A percentile compares a stretch with the other conserved stretches of the same genome.
These are phyloP conservation scores for Mycosphaerella sp. DNA, from an alignment of 2,329 filamentous ascomycete species.

Conservation along the genomic window DNA sequence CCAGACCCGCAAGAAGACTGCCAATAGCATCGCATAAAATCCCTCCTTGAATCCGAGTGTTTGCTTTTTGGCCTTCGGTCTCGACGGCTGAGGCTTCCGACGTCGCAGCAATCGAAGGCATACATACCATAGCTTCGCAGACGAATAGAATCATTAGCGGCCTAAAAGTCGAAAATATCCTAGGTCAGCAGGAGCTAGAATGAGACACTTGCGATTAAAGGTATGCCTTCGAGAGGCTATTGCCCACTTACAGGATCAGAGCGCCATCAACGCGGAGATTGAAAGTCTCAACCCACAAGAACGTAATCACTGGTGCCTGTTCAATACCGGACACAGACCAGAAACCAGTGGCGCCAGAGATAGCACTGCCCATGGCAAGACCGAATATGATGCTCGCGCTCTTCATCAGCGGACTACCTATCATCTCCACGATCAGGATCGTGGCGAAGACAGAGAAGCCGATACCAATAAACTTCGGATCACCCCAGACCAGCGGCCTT, in stretches of 20 bases:
- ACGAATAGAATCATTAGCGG: conserved; percentile 21
- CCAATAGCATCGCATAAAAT: conserved; percentile 20
- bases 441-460: conserved; percentile 22
- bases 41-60: conserved; percentile 22
- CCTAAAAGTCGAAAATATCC: too few species aligned
- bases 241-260: conserved; percentile 5
- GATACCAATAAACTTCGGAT: conserved; percentile 19
- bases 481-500: conserved; percentile 18
- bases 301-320: conserved; percentile 17
- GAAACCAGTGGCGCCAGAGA: conserved; percentile 20
- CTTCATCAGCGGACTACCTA: conserved; percentile 20
- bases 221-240: too few species aligned
- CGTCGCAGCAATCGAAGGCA: conserved; percentile 21
- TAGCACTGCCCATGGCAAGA: conserved; percentile 19
- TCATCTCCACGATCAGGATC: conserved; percentile 21
- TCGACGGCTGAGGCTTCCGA: conserved; percentile 16
- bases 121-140: conserved; percentile 21
- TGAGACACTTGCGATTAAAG: too few species aligned
- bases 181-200: too few species aligned
- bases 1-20: conserved; percentile 15
- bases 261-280: conserved; percentile 19
- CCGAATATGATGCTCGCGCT: conserved; percentile 20
- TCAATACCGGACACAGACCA: conserved; percentile 17
- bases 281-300: conserved; percentile 19
- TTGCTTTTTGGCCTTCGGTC: conserved; percentile 17